Evolutionary conservation across 768 basidiomycete species (phyloP), one percentile per base, ranked within the genome.

Genomic region (Amanita phalloides): DNA sequence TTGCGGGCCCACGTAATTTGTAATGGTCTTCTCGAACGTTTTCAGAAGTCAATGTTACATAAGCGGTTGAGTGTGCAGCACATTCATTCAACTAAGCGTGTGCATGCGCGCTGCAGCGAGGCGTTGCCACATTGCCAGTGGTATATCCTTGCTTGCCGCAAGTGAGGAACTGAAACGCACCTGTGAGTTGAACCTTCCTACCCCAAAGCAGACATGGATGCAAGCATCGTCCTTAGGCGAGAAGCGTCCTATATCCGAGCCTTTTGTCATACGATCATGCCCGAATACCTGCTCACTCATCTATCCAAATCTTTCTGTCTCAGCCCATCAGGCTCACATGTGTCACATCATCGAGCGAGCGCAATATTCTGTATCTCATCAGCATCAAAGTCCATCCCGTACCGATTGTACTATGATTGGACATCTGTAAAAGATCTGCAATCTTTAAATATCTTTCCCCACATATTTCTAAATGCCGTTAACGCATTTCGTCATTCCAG

Each of bases 381-480:
- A 25, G 14, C 23, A n/a, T n/a, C n/a, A n/a, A n/a, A n/a, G n/a
- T n/a, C n/a, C n/a, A n/a, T n/a, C n/a, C n/a, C n/a, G n/a, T n/a
- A n/a, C n/a, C n/a, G 42, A 43, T 43, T 43, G 13, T 10, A 14
- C 45, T 36, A 17, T 36, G 33, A 33, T 46, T 46, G 32, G 45
- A 46, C n/a, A 20, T 20, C 3, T 32, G 45, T 46, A 32, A 35
- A 47, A 36, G 45, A 47, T 47, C 45, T 17, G 45, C 45, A 47
- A 35, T 35, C 45, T 23, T 47, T 21, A 36, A 33, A 47, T 47
- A 33, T 36, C 35, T 13, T 35, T 46, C 45, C 45, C 45, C 45
- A n/a, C 26, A 47, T 36, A 32, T 33, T 47, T 32, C 45, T 47
- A 13, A 28, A 33, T 48, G 46, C 46, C 46, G 46, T 35, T 48